phyloP scores from a whole-genome alignment of 257 asterid species.

The Petunia axillaris region DNA sequence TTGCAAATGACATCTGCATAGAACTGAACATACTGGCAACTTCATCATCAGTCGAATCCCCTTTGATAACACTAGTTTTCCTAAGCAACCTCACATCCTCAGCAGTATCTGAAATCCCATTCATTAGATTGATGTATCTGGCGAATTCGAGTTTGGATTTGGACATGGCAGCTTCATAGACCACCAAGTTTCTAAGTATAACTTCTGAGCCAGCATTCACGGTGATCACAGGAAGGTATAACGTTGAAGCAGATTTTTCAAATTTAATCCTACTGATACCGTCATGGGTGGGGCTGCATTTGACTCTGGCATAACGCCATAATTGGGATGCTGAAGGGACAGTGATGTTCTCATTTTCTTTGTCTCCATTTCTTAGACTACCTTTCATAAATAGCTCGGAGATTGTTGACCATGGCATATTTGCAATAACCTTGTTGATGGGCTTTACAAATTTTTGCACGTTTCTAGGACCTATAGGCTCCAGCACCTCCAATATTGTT shows the following conservation, averaged over 20 bases:
- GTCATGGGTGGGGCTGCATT: conserved; percentile 30
- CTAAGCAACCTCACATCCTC: conserved; percentile 50
- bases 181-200: conserved; percentile 54
- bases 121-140: conserved; percentile 57
- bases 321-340: conserved; percentile 38
- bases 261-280: conserved; percentile 39
- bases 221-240: conserved; percentile 51
- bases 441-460: conserved; percentile 26
- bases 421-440: conserved; percentile 26
- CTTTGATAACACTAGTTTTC: conserved; percentile 38
- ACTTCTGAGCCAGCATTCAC: conserved; percentile 45
- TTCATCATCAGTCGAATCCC: conserved; percentile 45
- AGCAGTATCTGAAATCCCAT: conserved; percentile 45
- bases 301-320: conserved; percentile 26
- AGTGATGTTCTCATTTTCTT: conserved; percentile 28
- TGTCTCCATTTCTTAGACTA: neutral
- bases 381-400: conserved; percentile 32
- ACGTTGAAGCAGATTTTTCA: conserved; percentile 24
- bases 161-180: conserved; percentile 50
- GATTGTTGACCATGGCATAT: conserved; percentile 39
- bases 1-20: conserved; percentile 40
- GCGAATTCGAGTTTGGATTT: conserved; percentile 44
- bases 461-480: conserved; percentile 25
- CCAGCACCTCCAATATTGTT: conserved; percentile 29
- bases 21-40: conserved; percentile 47